Conservation (phyloP, 257 asterid species). For the Solanum phureja region DNA sequence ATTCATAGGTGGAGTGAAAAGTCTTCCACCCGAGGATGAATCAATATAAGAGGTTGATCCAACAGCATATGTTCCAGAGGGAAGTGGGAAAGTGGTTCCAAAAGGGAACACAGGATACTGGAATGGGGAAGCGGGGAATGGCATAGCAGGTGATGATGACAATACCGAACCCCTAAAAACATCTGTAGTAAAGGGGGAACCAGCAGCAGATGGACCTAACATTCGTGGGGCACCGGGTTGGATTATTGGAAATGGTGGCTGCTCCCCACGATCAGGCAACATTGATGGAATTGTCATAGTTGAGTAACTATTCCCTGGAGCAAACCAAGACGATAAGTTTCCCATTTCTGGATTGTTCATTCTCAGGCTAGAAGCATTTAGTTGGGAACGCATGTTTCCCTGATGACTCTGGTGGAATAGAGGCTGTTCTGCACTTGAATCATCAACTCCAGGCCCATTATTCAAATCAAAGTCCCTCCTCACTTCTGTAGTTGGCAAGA, state of each 20-base stretch:
- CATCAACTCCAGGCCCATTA: conserved; percentile 38
- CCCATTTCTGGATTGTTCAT: conserved; percentile 35
- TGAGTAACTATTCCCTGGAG: conserved; percentile 51
- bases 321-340: conserved; percentile 63
- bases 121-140: conserved; percentile 23
- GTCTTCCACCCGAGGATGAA: conserved; percentile 42
- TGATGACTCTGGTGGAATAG: conserved; percentile 14
- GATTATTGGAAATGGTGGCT: conserved; percentile 42
- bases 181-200: conserved; percentile 17
- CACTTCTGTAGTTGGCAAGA: conserved; percentile 15
- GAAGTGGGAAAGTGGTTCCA: conserved; percentile 13
- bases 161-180: conserved; percentile 26
- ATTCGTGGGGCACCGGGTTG: conserved; percentile 50
- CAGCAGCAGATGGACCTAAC: conserved; percentile 19
- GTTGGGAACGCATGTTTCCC: conserved; percentile 30
- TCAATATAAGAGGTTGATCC: conserved; percentile 44
- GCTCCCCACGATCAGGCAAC: conserved; percentile 55
- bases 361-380: conserved; percentile 29
- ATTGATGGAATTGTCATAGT: conserved; percentile 42
- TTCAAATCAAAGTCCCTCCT: conserved; percentile 46
- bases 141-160: conserved; percentile 34
- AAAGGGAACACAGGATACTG: conserved; percentile 29
- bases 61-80: conserved; percentile 22
- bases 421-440: conserved; percentile 21
- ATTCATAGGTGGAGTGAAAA: conserved; percentile 26